Percentiles rank a stretch among this genome's conserved stretches.
Conservation (phyloP, 768 basidiomycete genomes). For the Mycena vulgaris region DNA sequence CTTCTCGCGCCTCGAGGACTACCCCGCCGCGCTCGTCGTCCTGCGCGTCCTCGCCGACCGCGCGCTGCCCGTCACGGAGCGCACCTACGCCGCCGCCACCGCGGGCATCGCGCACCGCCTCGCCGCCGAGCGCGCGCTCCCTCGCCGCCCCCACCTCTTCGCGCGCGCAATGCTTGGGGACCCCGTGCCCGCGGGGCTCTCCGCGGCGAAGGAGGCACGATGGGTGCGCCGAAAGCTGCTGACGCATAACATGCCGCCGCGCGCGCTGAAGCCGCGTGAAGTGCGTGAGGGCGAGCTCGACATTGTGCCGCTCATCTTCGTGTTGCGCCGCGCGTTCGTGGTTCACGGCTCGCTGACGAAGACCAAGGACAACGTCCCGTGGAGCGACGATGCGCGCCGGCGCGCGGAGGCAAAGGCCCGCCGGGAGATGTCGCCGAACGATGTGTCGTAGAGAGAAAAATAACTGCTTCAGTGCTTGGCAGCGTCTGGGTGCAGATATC, state of each 20-base stretch:
- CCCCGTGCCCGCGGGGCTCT: background rate
- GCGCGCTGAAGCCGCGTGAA: background rate
- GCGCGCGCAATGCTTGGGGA: background rate
- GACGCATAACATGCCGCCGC: constrained; percentile 1
- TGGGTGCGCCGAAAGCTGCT: background rate
- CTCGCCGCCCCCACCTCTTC: background rate
- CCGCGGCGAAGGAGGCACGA: background rate
- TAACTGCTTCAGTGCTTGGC: too few relatives aligned
- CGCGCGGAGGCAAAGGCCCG: background rate
- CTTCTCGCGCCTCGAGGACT: background rate
- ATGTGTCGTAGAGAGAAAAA: background rate
- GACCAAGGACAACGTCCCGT: background rate
- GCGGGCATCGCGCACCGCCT: background rate
- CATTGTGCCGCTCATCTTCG: background rate
- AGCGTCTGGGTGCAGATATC: too few relatives aligned
- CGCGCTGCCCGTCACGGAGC: background rate
- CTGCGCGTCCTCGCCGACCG: background rate
- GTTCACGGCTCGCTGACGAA: background rate
- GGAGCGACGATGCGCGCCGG: background rate
- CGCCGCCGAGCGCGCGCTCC: background rate
- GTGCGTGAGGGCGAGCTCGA: background rate
- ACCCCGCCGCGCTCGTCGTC: background rate
- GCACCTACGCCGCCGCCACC: background rate
- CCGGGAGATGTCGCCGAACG: background rate
- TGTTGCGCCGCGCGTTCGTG: background rate